Evolutionary conservation across 345 rosid species (phyloP).

Genomic region (Citrus australasica): DNA sequence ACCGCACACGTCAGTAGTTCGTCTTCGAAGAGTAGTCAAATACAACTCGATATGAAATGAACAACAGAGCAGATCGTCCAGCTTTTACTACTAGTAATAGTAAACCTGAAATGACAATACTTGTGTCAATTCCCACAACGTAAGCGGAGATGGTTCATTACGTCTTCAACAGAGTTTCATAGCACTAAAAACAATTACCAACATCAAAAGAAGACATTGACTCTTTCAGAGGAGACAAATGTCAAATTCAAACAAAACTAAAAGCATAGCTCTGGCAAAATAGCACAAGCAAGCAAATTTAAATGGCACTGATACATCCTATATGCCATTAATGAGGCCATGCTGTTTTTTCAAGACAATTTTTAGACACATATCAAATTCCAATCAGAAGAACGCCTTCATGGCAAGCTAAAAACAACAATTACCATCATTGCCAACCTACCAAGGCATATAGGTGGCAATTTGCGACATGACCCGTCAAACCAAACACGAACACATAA

Average conservation of each 20-base stretch:
- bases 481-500: too few species aligned
- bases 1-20: constrained; percentile 26
- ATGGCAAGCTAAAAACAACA: neutral
- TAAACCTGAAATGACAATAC: constrained; percentile 40
- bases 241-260: neutral
- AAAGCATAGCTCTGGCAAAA: neutral
- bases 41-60: constrained; percentile 15
- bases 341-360: neutral
- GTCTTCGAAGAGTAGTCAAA: constrained; percentile 27
- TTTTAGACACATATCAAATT: neutral
- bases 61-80: constrained; percentile 23
- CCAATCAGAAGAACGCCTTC: neutral
- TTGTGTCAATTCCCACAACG: constrained; percentile 20
- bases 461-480: too few species aligned
- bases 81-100: constrained; percentile 25
- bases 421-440: neutral
- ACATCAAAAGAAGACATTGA: neutral
- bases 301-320: neutral
- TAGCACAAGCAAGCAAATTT: neutral
- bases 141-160: constrained; percentile 3
- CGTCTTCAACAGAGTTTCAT: neutral
- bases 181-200: neutral
- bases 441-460: too few species aligned
- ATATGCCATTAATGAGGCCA: neutral
- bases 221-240: neutral